Base-by-base conservation (phyloP, 176 grass and related monocot genomes). In the Hsuehochloa calcarea region DNA sequence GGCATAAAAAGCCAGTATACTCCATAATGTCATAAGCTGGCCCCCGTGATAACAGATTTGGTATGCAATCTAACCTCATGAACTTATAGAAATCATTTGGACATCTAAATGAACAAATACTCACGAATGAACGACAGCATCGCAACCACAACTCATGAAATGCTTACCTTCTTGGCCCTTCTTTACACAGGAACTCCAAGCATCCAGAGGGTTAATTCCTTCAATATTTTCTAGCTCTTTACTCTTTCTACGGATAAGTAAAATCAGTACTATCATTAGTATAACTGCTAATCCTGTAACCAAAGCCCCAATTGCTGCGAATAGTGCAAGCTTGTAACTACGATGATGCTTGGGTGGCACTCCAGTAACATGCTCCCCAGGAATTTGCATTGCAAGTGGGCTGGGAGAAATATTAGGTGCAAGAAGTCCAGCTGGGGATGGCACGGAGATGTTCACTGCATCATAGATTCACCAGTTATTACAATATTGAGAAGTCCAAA, bases 191-290 rank as follows among this genome's bases (percentile, higher is more conserved):
- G 90, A 91, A 88, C 50, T 87, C 77, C 71, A 79, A 3, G 47
- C 45, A 72, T 88, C 85, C 49, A 75, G 27, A 72, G 62, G n/a
- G 8, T 82, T 80, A 72, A 76, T 87, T 73, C 84, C 72, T 59
- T 88, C 89, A 78, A 87, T 87, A 20, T 82, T 95, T 72, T 91
- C 76, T 67, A 98, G 81, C 87, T 95, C 89, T 89, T 80, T 93
- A 82, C 56, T 90, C 87, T 98, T 98, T 84, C 71, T 91, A 79
- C 82, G 85, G 65, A 98, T 98, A 11, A 95, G 91, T 70, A 98
- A 72, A 83, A 95, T 84, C 79, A 98, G 44, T 71, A 95, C 85
- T 67, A 98, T 46, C 70, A 98, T 62, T 54, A 98, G 75, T 76
- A 93, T 70, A 89, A 93, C 25, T 15, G 93, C 85, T 38, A 93